Base-by-base conservation (phyloP, 2,329 filamentous ascomycete genomes). In the Ascomycota sp. region DNA sequence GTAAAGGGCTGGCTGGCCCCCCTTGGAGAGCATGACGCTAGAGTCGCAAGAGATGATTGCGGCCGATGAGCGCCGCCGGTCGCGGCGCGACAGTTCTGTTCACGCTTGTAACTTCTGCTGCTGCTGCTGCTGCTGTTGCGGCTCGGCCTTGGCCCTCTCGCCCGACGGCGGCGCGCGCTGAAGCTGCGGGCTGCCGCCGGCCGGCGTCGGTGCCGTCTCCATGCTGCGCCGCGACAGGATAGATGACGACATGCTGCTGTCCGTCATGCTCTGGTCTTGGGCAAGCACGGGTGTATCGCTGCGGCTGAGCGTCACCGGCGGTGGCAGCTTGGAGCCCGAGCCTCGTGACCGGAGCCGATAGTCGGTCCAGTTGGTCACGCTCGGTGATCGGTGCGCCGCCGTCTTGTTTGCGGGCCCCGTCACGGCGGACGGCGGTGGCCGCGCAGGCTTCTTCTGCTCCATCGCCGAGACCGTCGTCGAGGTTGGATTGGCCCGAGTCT, bases 231-330 rank as follows among this genome's bases (percentile, higher is more conserved):
- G 46, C 20, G 53, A 56, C 20, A 59, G 55, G 5, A 53, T 39
- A 2, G 56, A 59, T 7, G 53, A 57, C 0, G 48, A 36, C 48
- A 56, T 51, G 42, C 54, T 59, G 39, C 52, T 57, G 31, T 58
- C 55, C 9, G 55, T 54, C 31, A 53, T 45, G 28, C 51, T 56
- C 19, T 44, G 45, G 23, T 57, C 52, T 10, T 45, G 46, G 28
- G 40, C 38, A 20, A 51, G 38, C 6, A 38, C 43, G 2, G 55
- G 54, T 0, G 53, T 56, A 20, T 40, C 44, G 11, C 44, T 46
- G 10, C 51, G 45, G 33, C 44, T 51, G 1, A 52, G 53, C 2
- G 53, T 57, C 11, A 51, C 39, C 11, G 52, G 47, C 4, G 53
- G 40, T 1, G 56, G 55, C 4, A 57, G 41, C 28, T 50, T 52